A percentile compares a stretch with the other conserved stretches of the same genome.
Evolutionary conservation across 352 stramenopile species (phyloP).

Genomic region (Globisporangium acanthophoron): DNA sequence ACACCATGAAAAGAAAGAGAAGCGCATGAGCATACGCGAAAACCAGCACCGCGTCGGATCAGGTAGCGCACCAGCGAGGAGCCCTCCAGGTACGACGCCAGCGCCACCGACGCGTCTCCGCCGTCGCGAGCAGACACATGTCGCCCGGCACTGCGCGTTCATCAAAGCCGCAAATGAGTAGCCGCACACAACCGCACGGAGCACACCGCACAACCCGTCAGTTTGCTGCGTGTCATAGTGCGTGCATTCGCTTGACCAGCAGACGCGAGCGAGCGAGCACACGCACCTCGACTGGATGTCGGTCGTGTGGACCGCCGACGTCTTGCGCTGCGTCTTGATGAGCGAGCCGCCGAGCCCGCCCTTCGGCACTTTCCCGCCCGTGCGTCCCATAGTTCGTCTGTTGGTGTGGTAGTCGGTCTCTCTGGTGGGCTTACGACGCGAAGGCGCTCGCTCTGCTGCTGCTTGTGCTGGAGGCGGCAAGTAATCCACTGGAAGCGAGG

Average conservation of each 20-base stretch:
- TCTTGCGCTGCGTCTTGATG: constrained; percentile 73
- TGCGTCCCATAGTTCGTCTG: constrained; percentile 51
- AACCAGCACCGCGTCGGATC: not conserved
- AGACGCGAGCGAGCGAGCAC: not conserved
- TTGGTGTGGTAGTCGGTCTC: not conserved
- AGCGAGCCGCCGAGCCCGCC: constrained; percentile 69
- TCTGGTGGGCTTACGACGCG: not conserved
- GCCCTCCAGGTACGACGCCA: constrained; percentile 83
- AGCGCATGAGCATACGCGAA: not conserved
- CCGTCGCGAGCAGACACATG: constrained; percentile 80
- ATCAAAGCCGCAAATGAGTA: not conserved
- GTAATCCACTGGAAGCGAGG: constrained; percentile 10
- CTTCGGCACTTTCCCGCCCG: constrained; percentile 68
- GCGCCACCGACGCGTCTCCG: constrained; percentile 69
- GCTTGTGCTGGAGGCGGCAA: not conserved
- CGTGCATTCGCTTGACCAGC: not conserved
- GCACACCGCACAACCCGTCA: not conserved
- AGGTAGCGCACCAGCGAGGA: constrained; percentile 57
- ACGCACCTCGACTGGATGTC: constrained; percentile 71
- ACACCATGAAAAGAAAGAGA: not conserved
- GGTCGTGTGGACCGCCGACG: constrained; percentile 51
- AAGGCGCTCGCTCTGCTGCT: not conserved
- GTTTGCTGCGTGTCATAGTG: not conserved
- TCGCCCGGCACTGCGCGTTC: constrained; percentile 51
- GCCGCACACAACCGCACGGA: not conserved